phyloP scores from a whole-genome alignment of 495 filamentous ascomycete genomes.

The Neurospora discreta region DNA sequence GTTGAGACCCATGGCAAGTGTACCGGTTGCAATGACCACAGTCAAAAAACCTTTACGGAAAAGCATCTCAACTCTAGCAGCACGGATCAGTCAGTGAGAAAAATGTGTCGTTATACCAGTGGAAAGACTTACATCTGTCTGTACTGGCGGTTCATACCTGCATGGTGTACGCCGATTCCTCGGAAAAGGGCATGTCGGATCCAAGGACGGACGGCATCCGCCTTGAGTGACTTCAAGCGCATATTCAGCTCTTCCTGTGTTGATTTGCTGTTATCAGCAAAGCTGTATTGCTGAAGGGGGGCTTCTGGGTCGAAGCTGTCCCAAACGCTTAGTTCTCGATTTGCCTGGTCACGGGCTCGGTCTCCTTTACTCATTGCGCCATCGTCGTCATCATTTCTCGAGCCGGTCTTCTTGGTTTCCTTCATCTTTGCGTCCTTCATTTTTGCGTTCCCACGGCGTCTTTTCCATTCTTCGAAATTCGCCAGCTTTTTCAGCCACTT shows the following conservation, averaged over 20 bases:
- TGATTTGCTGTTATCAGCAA: conserved; percentile 49
- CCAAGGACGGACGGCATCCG: conserved; percentile 32
- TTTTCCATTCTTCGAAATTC: conserved; percentile 42
- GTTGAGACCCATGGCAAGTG: conserved; percentile 67
- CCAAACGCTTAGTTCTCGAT: conserved; percentile 40
- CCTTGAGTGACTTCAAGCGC: conserved; percentile 33
- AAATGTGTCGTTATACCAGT: neutral
- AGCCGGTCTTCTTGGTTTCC: conserved; percentile 27
- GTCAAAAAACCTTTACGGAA: conserved; percentile 63
- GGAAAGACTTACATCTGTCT: conserved; percentile 36
- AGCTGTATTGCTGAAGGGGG: conserved; percentile 50
- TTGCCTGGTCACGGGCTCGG: conserved; percentile 8
- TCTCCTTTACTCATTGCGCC: conserved; percentile 27
- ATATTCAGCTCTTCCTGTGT: conserved; percentile 40
- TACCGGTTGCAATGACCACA: conserved; percentile 69
- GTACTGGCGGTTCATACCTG: conserved; percentile 68
- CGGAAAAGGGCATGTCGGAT: conserved; percentile 46
- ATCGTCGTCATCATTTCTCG: conserved; percentile 1
- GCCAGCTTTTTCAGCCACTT: conserved; percentile 48
- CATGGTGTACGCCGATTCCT: conserved; percentile 67
- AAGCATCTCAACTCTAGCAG: conserved; percentile 48
- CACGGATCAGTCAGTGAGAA: conserved; percentile 13
- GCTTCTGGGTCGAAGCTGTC: conserved; percentile 53
- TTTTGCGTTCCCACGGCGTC: conserved; percentile 24
- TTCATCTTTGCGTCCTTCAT: conserved; percentile 21